Evolutionary conservation across 345 rosid genomes (phyloP).

Genomic region (Iberis pinnata): DNA sequence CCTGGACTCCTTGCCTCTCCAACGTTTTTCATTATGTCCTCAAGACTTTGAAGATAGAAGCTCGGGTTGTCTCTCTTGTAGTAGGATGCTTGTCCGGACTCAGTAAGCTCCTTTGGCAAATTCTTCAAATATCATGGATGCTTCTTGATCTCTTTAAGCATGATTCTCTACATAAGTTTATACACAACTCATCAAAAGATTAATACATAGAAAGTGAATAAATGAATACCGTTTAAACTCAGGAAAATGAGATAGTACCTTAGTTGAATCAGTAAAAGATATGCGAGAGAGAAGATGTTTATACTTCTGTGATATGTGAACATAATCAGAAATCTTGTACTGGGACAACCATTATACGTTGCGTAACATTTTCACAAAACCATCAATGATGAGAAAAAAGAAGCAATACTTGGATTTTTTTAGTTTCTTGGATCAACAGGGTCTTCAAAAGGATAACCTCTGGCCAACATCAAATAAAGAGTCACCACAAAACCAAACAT

Average conservation of each 20-base stretch:
- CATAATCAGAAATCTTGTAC: conserved; percentile 83
- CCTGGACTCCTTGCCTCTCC: conserved; percentile 74
- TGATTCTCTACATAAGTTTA: conserved; percentile 48
- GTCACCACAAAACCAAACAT: conserved; percentile 98
- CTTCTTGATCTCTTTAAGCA: conserved; percentile 65
- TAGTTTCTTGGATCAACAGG: conserved; percentile 79
- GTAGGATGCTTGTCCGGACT: conserved; percentile 62
- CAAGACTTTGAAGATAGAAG: conserved; percentile 33
- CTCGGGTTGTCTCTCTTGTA: conserved; percentile 54
- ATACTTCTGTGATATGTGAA: too few species aligned
- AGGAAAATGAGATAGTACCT: too few species aligned
- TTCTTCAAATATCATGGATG: conserved; percentile 96
- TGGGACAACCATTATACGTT: conserved; percentile 80
- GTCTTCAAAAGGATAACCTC: conserved; percentile 93
- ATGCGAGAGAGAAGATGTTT: too few species aligned
- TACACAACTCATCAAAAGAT: not conserved
- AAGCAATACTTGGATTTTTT: conserved; percentile 91
- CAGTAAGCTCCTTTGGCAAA: conserved; percentile 79
- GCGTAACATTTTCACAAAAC: conserved; percentile 31
- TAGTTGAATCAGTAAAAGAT: too few species aligned
- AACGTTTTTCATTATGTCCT: conserved; percentile 85
- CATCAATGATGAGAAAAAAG: not conserved
- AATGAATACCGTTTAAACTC: too few species aligned
- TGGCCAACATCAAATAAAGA: conserved; percentile 89
- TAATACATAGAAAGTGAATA: not conserved